Evolutionary conservation across 352 stramenopile genomes (phyloP).

Genomic region (Pythium rishiriense): DNA sequence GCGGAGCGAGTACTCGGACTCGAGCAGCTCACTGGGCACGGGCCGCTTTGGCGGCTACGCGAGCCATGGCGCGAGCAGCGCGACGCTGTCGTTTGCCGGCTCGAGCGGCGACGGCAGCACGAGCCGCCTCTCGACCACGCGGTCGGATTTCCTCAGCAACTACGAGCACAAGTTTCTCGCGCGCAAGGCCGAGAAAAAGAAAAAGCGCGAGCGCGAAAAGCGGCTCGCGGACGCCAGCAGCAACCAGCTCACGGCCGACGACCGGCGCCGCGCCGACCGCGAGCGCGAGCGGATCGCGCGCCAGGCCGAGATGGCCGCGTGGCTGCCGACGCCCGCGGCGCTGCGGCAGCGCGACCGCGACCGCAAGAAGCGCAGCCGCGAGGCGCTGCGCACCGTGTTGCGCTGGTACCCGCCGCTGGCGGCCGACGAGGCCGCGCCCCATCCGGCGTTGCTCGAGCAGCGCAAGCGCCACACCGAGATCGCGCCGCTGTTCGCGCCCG

Average conservation of each 20-base stretch:
- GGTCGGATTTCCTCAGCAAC: slow-evolving; percentile 51
- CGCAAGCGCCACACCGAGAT: slow-evolving; percentile 33
- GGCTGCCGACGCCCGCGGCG: slow-evolving; percentile 39
- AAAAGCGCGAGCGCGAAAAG: slow-evolving; percentile 36
- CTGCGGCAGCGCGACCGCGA: slow-evolving; percentile 38
- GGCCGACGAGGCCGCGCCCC: not conserved
- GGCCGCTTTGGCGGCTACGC: slow-evolving; percentile 29
- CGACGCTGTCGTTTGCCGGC: slow-evolving; percentile 45
- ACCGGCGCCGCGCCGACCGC: slow-evolving; percentile 45
- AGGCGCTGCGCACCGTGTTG: slow-evolving; percentile 45
- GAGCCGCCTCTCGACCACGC: slow-evolving; percentile 33
- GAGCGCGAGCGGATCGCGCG: slow-evolving; percentile 50
- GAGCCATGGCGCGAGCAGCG: slow-evolving; percentile 24
- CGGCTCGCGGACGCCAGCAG: slow-evolving; percentile 37
- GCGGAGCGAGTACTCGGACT: slow-evolving; percentile 49
- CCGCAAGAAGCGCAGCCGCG: slow-evolving; percentile 38
- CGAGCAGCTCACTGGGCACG: slow-evolving; percentile 27
- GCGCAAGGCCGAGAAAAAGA: slow-evolving; percentile 54
- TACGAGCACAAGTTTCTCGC: slow-evolving; percentile 61
- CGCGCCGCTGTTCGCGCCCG: slow-evolving; percentile 38
- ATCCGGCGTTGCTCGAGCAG: not conserved
- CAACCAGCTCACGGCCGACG: slow-evolving; percentile 47
- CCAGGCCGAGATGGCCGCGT: slow-evolving; percentile 53
- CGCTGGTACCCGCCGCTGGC: slow-evolving; percentile 46
- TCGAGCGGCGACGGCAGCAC: slow-evolving; percentile 36